Conservation (phyloP, 1,284 basidiomycete species). For the Ustilago cynodontis region DNA sequence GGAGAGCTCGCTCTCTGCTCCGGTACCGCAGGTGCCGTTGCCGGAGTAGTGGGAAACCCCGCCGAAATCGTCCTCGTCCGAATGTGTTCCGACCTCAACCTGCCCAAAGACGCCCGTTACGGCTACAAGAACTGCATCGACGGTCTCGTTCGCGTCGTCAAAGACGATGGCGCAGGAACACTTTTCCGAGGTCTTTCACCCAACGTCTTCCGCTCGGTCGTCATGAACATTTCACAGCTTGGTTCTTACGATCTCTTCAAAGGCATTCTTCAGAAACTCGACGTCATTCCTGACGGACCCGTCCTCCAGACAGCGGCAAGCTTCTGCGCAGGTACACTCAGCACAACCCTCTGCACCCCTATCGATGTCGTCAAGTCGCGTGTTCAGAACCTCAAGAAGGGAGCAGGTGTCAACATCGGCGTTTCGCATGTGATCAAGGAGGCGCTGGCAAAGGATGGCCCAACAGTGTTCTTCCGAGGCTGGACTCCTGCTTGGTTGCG, state of each 20-base stretch:
- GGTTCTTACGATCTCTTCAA: constrained; percentile 74
- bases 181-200: constrained; percentile 73
- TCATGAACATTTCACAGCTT: constrained; percentile 72
- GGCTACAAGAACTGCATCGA: constrained; percentile 71
- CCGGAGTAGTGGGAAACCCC: constrained; percentile 65
- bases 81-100: constrained; percentile 71
- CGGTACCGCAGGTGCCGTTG: constrained; percentile 62
- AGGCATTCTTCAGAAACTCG: constrained; percentile 68
- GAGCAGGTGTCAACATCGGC: constrained; percentile 36
- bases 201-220: constrained; percentile 73
- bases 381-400: constrained; percentile 69
- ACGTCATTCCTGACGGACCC: constrained; percentile 70
- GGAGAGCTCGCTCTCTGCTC: constrained; percentile 58
- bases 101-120: constrained; percentile 61
- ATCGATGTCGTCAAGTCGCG: constrained; percentile 61
- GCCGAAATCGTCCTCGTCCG: constrained; percentile 74
- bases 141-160: constrained; percentile 72
- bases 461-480: constrained; percentile 74
- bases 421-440: constrained; percentile 48
- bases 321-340: constrained; percentile 72
- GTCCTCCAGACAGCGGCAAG: constrained; percentile 65
- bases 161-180: constrained; percentile 71
- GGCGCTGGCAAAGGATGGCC: constrained; percentile 70
- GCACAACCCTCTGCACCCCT: constrained; percentile 71
- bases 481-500: constrained; percentile 74